Base-by-base conservation (phyloP, 2,329 filamentous ascomycete species). In the Colletotrichum sp. region DNA sequence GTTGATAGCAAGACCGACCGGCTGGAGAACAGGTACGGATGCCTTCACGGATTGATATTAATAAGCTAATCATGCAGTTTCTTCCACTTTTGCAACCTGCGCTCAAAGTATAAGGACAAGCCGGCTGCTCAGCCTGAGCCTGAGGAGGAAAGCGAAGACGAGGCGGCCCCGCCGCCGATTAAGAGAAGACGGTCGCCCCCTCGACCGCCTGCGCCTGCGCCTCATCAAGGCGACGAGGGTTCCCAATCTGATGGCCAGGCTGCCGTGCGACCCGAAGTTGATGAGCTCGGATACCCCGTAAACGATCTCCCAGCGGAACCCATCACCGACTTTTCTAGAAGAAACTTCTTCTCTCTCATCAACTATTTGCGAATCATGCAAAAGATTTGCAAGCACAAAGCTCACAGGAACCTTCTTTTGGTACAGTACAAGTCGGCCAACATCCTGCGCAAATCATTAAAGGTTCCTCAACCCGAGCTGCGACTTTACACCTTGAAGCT, bases 341-440 rank as follows among this genome's bases (percentile, higher is more conserved):
- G 97, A 80, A 98, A 98, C 84, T 98, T 98, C 88, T 98, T 98
- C 88, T 94, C 95, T 2, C 92, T 94, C 60, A 98, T 98, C 87
- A 98, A 98, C 86, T 96, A 97, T 85, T 89, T 99, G 25, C 95
- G 97, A 78, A 93, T 98, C 75, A 95, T 99, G 91, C 97, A 99
- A 82, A 99, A 99, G 86, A 94, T 98, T 75, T 98, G 96, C 86
- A 97, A 98, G 80, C 91, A 95, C 85, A 98, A 98, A 86, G 95
- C 96, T 2, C 97, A 99, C 86, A 94, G 97, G 71, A 98, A 98
- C 84, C 89, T 99, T 16, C 90, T 98, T 66, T 92, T 99, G 67
- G 96, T 99, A 43, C 95, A 96, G 81, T 98, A 98, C 89, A 98
- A 98, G 86, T 97, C 94, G 64, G 96, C 94, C 73, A 95, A 95